Evolutionary conservation across 1,284 basidiomycete species (phyloP).

Genomic region (Neonothopanus nambi): DNA sequence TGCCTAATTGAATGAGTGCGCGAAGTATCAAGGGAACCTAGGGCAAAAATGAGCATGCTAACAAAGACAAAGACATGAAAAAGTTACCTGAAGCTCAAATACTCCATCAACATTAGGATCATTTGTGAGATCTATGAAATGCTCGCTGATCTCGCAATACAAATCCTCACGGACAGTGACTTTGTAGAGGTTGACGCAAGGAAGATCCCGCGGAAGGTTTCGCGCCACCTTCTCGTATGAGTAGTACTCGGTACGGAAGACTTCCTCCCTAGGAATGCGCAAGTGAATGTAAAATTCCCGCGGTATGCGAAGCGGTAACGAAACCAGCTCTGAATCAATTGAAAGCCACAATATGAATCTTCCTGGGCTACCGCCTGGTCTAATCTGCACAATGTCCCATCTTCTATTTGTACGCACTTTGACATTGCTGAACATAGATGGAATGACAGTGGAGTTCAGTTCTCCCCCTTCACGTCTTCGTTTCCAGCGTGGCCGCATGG

Average conservation of each 20-base stretch:
- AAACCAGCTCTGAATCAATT: slow-evolving; percentile 78
- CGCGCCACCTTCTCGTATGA: slow-evolving; percentile 73
- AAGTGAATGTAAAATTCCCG: slow-evolving; percentile 94
- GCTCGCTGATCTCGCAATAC: slow-evolving; percentile 84
- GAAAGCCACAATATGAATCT: slow-evolving; percentile 91
- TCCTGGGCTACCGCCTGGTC: slow-evolving; percentile 75
- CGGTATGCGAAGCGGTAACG: slow-evolving; percentile 83
- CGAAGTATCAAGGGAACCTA: slow-evolving; percentile 87
- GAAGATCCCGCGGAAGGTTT: slow-evolving; percentile 80
- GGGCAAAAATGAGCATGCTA: slow-evolving; percentile 4
- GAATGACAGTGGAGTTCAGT: slow-evolving; percentile 46
- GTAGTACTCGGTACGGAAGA: slow-evolving; percentile 76
- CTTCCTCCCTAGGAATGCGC: slow-evolving; percentile 61
- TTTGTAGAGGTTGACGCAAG: slow-evolving; percentile 82
- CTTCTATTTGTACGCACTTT: slow-evolving; percentile 67
- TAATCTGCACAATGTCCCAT: slow-evolving; percentile 95
- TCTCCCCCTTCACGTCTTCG: slow-evolving; percentile 50
- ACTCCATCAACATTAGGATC: slow-evolving; percentile 96
- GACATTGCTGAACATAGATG: slow-evolving; percentile 80
- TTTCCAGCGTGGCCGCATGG: slow-evolving; percentile 83
- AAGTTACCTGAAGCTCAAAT: slow-evolving; percentile 84
- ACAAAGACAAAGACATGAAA: slow-evolving; percentile 6
- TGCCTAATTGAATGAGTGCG: slow-evolving; percentile 84
- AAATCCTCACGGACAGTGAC: slow-evolving; percentile 83
- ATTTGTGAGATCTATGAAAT: slow-evolving; percentile 91